Conservation (phyloP, 169 alveolate genomes). For the Plasmodium cynomolgi region DNA sequence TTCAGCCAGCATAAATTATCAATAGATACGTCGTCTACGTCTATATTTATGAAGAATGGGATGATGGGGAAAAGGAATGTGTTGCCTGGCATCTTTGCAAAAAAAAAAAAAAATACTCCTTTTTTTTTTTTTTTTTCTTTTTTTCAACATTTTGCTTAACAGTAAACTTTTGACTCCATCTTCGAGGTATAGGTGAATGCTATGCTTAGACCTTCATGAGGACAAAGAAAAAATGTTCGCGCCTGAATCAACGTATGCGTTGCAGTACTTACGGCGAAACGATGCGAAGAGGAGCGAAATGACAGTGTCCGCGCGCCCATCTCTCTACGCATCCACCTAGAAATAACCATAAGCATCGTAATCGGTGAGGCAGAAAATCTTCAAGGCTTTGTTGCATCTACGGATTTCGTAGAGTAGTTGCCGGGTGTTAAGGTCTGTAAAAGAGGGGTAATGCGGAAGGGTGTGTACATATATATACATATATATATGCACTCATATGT, state of each 20-base stretch:
- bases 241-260: not conserved
- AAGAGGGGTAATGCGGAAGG: not conserved
- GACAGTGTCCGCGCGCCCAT: not conserved
- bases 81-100: not conserved
- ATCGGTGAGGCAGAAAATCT: conserved; percentile 62
- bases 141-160: conserved; percentile 9
- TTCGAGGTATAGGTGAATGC: conserved; percentile 70
- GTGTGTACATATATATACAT: not conserved
- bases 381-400: conserved; percentile 12
- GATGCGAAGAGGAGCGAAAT: not conserved
- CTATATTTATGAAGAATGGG: conserved; percentile 38
- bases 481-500: not conserved
- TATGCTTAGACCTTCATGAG: conserved; percentile 29
- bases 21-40: conserved; percentile 62
- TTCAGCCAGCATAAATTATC: conserved; percentile 42
- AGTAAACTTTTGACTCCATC: conserved; percentile 61
- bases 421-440: conserved; percentile 59
- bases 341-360: conserved; percentile 72
- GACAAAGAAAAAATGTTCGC: not conserved
- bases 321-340: not conserved
- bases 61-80: not conserved
- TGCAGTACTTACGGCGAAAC: not conserved
- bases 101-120: conserved; percentile 2
- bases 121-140: conserved; percentile 1
- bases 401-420: conserved; percentile 51